These are phyloP conservation scores for Nasturtium officinale DNA, from an alignment of 345 rosid species.

Conservation along the genomic window DNA sequence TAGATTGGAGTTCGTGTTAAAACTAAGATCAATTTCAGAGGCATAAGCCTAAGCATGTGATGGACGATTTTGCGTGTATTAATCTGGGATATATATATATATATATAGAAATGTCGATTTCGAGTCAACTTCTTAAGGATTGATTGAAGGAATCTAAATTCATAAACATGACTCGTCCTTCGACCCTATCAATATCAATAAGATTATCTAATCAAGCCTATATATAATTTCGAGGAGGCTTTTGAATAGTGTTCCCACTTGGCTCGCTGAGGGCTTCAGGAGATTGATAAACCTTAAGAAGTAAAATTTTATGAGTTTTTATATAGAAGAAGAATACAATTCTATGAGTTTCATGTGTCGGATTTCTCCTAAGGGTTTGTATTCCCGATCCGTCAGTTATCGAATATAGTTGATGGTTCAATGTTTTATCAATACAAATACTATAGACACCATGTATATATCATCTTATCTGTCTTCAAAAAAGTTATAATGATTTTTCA, in stretches of 20 bases:
- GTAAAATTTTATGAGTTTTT: background rate
- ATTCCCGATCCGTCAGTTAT: conserved; percentile 27
- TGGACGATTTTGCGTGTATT: background rate
- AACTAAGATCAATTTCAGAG: background rate
- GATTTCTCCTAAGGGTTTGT: background rate
- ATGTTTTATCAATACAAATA: conserved; percentile 13
- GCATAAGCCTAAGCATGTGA: background rate
- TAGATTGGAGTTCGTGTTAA: background rate
- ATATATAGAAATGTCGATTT: too few relatives aligned
- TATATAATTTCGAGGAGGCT: background rate
- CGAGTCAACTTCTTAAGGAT: background rate
- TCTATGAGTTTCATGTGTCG: background rate
- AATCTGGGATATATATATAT: background rate
- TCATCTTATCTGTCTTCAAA: conserved; percentile 4
- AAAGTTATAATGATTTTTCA: conserved; percentile 19
- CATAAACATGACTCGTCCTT: background rate
- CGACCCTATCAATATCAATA: background rate
- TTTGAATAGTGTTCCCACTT: background rate
- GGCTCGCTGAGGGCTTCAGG: background rate
- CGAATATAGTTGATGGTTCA: conserved; percentile 34
- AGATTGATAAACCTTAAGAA: background rate
- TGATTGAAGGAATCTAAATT: background rate
- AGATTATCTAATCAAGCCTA: background rate
- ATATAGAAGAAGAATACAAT: background rate
- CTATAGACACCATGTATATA: conserved; percentile 7